Conservation (phyloP, 305 asterid genomes). For the Solanum chacoense region DNA sequence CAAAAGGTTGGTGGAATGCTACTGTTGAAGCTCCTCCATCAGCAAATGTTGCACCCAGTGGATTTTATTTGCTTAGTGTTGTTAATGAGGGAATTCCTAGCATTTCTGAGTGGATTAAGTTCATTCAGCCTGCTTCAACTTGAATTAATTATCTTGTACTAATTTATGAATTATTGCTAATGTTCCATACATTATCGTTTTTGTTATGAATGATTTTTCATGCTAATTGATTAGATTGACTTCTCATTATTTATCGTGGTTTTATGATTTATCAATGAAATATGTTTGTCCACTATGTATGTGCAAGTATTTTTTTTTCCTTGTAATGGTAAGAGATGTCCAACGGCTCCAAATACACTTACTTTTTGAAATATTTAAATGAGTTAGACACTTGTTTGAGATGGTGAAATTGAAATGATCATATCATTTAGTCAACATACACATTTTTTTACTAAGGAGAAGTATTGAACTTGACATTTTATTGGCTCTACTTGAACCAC, state of each 20-base stretch:
- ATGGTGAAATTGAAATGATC: background rate
- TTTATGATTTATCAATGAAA: background rate
- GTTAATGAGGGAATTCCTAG: slow-evolving; percentile 54
- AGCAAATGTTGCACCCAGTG: slow-evolving; percentile 47
- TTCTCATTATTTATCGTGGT: background rate
- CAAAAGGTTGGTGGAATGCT: slow-evolving; percentile 27
- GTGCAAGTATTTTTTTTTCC: background rate
- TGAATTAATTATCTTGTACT: background rate
- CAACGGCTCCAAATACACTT: background rate
- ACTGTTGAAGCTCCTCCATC: slow-evolving; percentile 47
- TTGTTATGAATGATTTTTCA: background rate
- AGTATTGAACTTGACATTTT: background rate
- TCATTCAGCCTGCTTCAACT: slow-evolving; percentile 9
- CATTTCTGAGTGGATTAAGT: slow-evolving; percentile 45
- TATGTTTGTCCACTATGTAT: background rate
- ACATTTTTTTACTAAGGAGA: background rate
- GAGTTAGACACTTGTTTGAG: background rate
- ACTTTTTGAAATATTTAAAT: too few species aligned
- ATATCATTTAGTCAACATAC: background rate
- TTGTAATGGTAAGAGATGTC: background rate
- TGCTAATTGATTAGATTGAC: background rate
- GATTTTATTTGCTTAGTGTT: slow-evolving; percentile 57
- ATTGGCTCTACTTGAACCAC: background rate
- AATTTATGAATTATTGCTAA: background rate
- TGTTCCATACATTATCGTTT: background rate